These are phyloP conservation scores for Bifiguratus adelaidae DNA, from an alignment of 192 early-diverging fungal genomes.

Conservation along the genomic window DNA sequence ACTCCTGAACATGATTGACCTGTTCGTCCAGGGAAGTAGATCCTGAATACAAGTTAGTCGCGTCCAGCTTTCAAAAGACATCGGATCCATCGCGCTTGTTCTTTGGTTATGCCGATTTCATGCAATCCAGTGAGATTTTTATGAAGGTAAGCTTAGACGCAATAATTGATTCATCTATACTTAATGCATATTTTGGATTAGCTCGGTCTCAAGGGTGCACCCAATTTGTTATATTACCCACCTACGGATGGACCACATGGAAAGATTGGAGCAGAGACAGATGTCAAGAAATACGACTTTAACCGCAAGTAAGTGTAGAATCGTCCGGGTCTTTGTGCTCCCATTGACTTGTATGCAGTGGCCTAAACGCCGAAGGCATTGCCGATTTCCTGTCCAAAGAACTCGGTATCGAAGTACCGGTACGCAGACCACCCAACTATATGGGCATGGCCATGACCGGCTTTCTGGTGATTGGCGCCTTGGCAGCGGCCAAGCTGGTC, in stretches of 20 bases:
- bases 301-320: constrained; percentile 25
- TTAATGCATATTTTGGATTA: constrained; percentile 18
- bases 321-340: neutral
- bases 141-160: constrained; percentile 33
- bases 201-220: constrained; percentile 45
- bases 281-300: constrained; percentile 49
- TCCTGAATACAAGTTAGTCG: constrained; percentile 51
- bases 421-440: constrained; percentile 49
- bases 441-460: constrained; percentile 23
- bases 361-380: constrained; percentile 51
- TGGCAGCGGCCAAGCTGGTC: constrained; percentile 25
- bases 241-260: constrained; percentile 43
- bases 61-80: constrained; percentile 31
- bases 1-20: neutral
- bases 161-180: no score
- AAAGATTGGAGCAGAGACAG: constrained; percentile 16
- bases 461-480: constrained; percentile 14
- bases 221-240: constrained; percentile 54
- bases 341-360: constrained; percentile 23
- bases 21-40: constrained; percentile 46
- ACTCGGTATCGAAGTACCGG: constrained; percentile 16
- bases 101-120: constrained; percentile 60
- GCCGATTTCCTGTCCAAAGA: constrained; percentile 39
- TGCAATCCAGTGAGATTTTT: constrained; percentile 47
- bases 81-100: constrained; percentile 30